Evolutionary conservation across 164 flowering plant species (phyloP).

Genomic region (Annona squamosa): DNA sequence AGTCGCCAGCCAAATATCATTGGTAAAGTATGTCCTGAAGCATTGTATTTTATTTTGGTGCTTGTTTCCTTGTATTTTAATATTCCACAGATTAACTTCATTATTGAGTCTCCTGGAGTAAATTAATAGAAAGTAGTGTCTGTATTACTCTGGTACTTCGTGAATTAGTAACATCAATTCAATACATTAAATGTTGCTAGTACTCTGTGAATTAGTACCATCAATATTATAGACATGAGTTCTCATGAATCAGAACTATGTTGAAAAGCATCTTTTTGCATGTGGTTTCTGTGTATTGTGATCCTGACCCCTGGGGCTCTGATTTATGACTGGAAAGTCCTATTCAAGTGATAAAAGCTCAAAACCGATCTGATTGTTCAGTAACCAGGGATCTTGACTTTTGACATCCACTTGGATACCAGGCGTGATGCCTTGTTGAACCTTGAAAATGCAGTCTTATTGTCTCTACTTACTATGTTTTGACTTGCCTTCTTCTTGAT

Average conservation of each 20-base stretch:
- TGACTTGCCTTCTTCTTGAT: background rate
- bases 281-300: background rate
- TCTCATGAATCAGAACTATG: background rate
- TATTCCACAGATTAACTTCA: background rate
- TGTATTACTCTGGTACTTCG: background rate
- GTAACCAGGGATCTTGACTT: background rate
- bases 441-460: background rate
- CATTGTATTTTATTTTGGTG: background rate
- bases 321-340: background rate
- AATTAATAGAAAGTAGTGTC: background rate
- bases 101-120: background rate
- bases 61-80: background rate
- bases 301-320: background rate
- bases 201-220: background rate
- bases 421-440: background rate
- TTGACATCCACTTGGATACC: background rate
- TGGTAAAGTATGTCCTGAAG: constrained; percentile 51
- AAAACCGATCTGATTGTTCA: background rate
- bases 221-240: too few relatives aligned
- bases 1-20: constrained; percentile 93
- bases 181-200: background rate
- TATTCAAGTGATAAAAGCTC: background rate
- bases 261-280: background rate
- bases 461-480: background rate
- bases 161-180: background rate